Base-by-base conservation (phyloP, 2,329 filamentous ascomycete genomes). In the Orbilia javanica region DNA sequence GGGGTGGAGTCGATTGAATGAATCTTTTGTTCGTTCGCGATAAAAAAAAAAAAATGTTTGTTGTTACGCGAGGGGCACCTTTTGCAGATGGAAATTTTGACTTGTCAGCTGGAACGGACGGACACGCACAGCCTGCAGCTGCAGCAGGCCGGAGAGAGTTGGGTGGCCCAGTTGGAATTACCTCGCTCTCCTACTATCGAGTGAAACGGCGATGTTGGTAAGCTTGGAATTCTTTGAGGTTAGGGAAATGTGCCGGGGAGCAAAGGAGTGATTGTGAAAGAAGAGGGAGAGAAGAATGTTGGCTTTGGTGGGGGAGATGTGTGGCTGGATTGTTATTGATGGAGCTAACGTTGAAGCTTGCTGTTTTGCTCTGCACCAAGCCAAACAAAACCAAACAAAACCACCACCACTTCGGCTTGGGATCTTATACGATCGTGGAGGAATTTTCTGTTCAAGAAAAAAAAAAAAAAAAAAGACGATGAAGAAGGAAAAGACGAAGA, bases 41-140 rank as follows among this genome's bases (percentile, higher is more conserved):
- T 78, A 71, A 69, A 64, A 75, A 75, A 67, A 65, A 76, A 71
- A 71, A 65, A 46, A 13, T 20, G 34, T 57, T 73, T 73, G 69
- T 78, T 72, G 67, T 63, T 78, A 78, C 74, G 74, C 74, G 74
- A 78, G 74, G 74, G 74, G 74, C 62, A 78, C 62, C 67, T 67
- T 69, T 55, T 66, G n/a, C 36, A 22, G 44, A 65, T 70, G 46
- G 60, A 55, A 22, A 62, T 66, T 71, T 71, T 39, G 62, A 52
- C 29, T 44, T 53, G 74, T 78, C 74, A 78, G 74, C 74, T 68
- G 29, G 60, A 46, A 71, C 29, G 60, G 44, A 52, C 44, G 63
- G 44, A 63, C 63, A 66, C 64, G 62, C 64, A 69, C 70, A 68
- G 53, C 65, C 31, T 57, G 50, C 72, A 69, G 71, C 52, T 69